Conservation (phyloP, 2,329 filamentous ascomycete genomes). For the Fusarium neocosmosporiellum region DNA sequence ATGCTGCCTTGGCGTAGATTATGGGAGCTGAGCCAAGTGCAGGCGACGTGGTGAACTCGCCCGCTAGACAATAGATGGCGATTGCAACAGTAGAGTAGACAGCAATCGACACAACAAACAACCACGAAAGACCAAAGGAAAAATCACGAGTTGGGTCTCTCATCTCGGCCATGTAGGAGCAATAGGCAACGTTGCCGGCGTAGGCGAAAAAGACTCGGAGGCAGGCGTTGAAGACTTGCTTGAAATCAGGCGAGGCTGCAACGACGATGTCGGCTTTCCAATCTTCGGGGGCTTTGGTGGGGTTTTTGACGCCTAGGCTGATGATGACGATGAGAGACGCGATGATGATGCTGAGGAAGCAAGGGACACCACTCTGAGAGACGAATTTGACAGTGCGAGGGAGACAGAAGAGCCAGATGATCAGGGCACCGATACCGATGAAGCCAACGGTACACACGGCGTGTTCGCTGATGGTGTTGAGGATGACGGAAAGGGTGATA, state of each 20-base stretch:
- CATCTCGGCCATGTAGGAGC: slow-evolving; percentile 36
- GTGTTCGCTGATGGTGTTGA: slow-evolving; percentile 8
- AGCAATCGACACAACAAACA: slow-evolving; percentile 17
- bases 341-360: slow-evolving; percentile 6
- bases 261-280: slow-evolving; percentile 18
- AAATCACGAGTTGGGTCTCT: slow-evolving; percentile 29
- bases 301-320: neutral
- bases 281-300: neutral
- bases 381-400: slow-evolving; percentile 8
- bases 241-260: slow-evolving; percentile 10
- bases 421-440: neutral
- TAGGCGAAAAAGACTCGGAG: slow-evolving; percentile 28
- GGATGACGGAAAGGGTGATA: slow-evolving; percentile 1
- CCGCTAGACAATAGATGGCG: slow-evolving; percentile 26
- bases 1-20: slow-evolving; percentile 29
- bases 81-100: slow-evolving; percentile 27
- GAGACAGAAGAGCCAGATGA: slow-evolving; percentile 3
- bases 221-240: slow-evolving; percentile 5
- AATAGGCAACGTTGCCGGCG: slow-evolving; percentile 27
- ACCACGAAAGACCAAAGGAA: slow-evolving; percentile 7
- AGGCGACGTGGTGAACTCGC: slow-evolving; percentile 23
- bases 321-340: slow-evolving; percentile 9
- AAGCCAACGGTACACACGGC: neutral
- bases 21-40: slow-evolving; percentile 27
- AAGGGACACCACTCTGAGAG: slow-evolving; percentile 10